Evolutionary conservation across 179 eudicot species (phyloP).

Genomic region (Corrigiola litoralis): DNA sequence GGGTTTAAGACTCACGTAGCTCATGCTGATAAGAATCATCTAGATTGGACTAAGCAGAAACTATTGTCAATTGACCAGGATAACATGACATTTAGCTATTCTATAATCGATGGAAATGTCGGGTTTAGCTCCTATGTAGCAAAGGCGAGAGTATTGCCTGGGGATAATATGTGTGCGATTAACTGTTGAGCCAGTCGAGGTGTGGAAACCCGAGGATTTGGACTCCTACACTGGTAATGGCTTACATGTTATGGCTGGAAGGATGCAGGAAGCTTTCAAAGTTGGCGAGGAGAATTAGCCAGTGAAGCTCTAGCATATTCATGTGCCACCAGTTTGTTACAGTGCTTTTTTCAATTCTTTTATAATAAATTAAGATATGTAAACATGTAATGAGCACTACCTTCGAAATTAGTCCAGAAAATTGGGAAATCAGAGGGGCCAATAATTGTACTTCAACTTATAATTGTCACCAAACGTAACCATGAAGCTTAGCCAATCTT

Average conservation of each 20-base stretch:
- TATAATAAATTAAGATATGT: too few species aligned
- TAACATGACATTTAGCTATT: slow-evolving; percentile 14
- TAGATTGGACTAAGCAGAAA: slow-evolving; percentile 30
- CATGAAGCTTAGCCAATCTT: too few species aligned
- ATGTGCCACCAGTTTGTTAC: too few species aligned
- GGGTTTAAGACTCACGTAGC: slow-evolving; percentile 28
- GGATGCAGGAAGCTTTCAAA: slow-evolving; percentile 24
- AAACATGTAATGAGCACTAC: too few species aligned
- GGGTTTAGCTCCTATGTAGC: slow-evolving; percentile 27
- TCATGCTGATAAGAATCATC: slow-evolving; percentile 6
- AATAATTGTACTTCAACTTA: too few species aligned
- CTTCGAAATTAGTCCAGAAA: too few species aligned
- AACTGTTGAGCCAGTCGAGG: slow-evolving; percentile 27
- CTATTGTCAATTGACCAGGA: slow-evolving; percentile 20
- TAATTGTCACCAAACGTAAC: too few species aligned
- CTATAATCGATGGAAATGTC: slow-evolving; percentile 26
- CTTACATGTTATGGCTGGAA: slow-evolving; percentile 17
- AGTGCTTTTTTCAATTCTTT: too few species aligned
- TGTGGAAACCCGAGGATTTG: slow-evolving; percentile 19
- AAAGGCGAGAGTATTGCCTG: slow-evolving; percentile 14
- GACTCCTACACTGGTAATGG: slow-evolving; percentile 20
- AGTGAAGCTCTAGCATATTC: too few species aligned
- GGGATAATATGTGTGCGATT: slow-evolving; percentile 14
- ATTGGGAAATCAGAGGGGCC: too few species aligned
- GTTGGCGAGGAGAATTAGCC: not conserved